Base-by-base conservation (phyloP, 331 rosid genomes). In the Dryas integrifolia region DNA sequence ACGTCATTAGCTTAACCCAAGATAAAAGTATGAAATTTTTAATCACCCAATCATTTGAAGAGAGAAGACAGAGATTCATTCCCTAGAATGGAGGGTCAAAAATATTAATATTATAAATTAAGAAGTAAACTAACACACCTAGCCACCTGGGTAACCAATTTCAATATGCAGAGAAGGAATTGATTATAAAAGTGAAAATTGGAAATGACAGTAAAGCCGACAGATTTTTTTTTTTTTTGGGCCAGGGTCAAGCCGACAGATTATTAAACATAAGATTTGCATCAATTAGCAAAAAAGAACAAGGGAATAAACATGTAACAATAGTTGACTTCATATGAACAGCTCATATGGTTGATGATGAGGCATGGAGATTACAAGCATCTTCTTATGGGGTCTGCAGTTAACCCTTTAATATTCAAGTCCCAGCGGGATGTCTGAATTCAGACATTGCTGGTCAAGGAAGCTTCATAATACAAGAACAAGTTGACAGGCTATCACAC, bases 331-430 rank as follows among this genome's bases (percentile, higher is more conserved):
- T 85, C 62, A 46, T 46, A 63, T 40, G 39, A 81, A 85, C 97
- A 87, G 91, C 89, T 88, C 91, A 87, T 85, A 75, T 75, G 75
- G 78, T 82, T 63, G 87, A 84, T 87, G 84, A 89, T 82, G 88
- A 84, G 89, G 86, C 58, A 76, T 84, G 82, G 82, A 84, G 83
- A 85, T 81, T 81, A 57, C 72, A 76, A 82, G 90, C 90, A 91
- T 85, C 91, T 91, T 87, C 71, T 21, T 51, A 65, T 79, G 57
- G 39, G 67, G 67, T 72, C 61, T 51, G 4, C 16, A 63, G 40
- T 15, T 9, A 68, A 68, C 40, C 3, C 44, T 46, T 80, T 76
- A 80, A 79, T 77, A 80, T 64, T 72, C 41, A 76, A 69, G 47
- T 78, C 39, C 60, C 71, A 68, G 75, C 72, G 56, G 84, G 84